phyloP scores from a whole-genome alignment of 2,329 filamentous ascomycete genomes.

The Samsoniella hepiali region DNA sequence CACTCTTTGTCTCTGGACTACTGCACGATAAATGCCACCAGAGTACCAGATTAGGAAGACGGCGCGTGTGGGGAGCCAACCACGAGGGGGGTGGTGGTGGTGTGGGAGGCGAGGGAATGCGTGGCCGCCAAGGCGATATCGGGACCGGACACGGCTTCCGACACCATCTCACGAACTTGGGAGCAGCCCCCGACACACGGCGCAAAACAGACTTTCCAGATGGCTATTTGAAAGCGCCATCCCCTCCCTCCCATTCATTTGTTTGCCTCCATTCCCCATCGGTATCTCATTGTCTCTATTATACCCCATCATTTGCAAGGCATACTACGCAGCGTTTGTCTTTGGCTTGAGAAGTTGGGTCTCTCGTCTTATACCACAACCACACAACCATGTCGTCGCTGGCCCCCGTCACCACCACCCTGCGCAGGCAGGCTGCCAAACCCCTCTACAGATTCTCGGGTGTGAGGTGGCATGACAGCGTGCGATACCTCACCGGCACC shows the following conservation, averaged over 20 bases:
- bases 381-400: slow-evolving; percentile 15
- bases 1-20: background rate
- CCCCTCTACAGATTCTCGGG: slow-evolving; percentile 17
- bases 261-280: slow-evolving; percentile 1
- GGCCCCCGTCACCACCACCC: slow-evolving; percentile 6
- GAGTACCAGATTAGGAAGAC: slow-evolving; percentile 15
- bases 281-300: background rate
- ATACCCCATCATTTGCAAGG: background rate
- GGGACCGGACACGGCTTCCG: slow-evolving; percentile 16
- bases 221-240: slow-evolving; percentile 16
- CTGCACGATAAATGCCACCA: slow-evolving; percentile 8
- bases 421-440: slow-evolving; percentile 10
- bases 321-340: background rate
- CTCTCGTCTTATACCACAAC: slow-evolving; percentile 10
- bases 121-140: slow-evolving; percentile 11
- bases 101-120: background rate
- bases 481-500: slow-evolving; percentile 16
- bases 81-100: background rate
- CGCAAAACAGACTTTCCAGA: slow-evolving; percentile 12
- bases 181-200: background rate
- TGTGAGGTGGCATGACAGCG: slow-evolving; percentile 15
- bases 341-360: background rate
- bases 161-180: slow-evolving; percentile 8
- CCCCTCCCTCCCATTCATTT: slow-evolving; percentile 1
- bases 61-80: slow-evolving; percentile 7